A percentile compares a stretch with the other conserved stretches of the same genome.
Conservation (phyloP, 2,329 filamentous ascomycete genomes). For the Verticillium longisporum region DNA sequence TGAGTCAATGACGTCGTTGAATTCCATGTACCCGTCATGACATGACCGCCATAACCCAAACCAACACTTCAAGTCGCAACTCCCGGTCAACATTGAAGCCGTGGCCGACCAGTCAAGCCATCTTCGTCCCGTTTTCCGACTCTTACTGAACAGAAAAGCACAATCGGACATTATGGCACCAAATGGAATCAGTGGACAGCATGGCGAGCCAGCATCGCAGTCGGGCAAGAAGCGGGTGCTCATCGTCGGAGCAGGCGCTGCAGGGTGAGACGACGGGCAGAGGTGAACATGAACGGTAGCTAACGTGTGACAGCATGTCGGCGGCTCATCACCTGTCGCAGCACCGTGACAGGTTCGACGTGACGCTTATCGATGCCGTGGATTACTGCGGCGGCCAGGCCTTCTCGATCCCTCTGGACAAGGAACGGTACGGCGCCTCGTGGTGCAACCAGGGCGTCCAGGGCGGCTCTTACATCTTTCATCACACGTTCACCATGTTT, state of each 20-base stretch:
- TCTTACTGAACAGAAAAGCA: no score
- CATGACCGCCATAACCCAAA: background rate
- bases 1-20: background rate
- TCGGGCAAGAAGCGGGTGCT: constrained; percentile 24
- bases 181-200: background rate
- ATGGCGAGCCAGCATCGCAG: background rate
- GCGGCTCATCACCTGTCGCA: constrained; percentile 53
- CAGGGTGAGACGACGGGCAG: constrained; percentile 19
- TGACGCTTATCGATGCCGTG: constrained; percentile 50
- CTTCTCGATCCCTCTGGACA: constrained; percentile 54
- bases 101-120: background rate
- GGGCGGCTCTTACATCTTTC: constrained; percentile 51
- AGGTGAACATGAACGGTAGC: background rate
- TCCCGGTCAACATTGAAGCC: background rate
- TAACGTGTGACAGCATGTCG: constrained; percentile 32
- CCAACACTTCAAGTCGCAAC: background rate
- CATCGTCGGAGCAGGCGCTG: constrained; percentile 33
- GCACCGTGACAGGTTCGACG: constrained; percentile 51
- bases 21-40: background rate
- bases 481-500: constrained; percentile 58
- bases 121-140: background rate
- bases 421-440: constrained; percentile 49
- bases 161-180: background rate
- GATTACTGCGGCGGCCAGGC: constrained; percentile 57
- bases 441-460: constrained; percentile 60